phyloP scores from a whole-genome alignment of 2,329 filamentous ascomycete species.

The Conoideocrella luteorostrata region DNA sequence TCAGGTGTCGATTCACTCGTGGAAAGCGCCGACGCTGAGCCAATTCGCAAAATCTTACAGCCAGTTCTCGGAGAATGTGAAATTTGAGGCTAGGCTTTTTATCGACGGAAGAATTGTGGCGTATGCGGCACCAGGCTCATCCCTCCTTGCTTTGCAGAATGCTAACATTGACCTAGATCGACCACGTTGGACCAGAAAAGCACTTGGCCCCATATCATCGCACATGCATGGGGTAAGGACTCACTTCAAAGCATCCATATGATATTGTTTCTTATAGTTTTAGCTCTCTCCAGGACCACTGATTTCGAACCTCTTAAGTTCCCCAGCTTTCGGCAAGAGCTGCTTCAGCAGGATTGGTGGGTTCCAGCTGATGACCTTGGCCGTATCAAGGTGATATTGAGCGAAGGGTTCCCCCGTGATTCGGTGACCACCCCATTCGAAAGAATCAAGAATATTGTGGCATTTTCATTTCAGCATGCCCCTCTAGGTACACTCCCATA shows the following conservation, averaged over 20 bases:
- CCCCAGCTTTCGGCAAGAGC: constrained; percentile 62
- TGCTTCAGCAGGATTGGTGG: constrained; percentile 66
- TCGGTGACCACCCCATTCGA: constrained; percentile 51
- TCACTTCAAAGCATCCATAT: too few relatives aligned
- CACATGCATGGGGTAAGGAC: constrained; percentile 37
- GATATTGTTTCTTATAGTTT: neutral
- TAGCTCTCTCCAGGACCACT: constrained; percentile 49
- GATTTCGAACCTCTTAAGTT: constrained; percentile 61
- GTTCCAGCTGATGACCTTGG: constrained; percentile 64
- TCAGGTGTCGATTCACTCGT: constrained; percentile 69
- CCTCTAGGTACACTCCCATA: constrained; percentile 68
- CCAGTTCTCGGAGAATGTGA: constrained; percentile 47
- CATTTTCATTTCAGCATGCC: constrained; percentile 81
- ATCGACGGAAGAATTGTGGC: constrained; percentile 60
- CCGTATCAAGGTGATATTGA: constrained; percentile 69
- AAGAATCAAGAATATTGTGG: constrained; percentile 63
- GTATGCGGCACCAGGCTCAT: constrained; percentile 29
- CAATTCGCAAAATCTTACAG: constrained; percentile 49
- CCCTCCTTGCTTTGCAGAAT: too few relatives aligned
- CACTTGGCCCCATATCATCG: constrained; percentile 44
- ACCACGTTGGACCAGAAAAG: constrained; percentile 46
- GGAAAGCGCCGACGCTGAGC: constrained; percentile 56
- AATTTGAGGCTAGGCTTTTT: constrained; percentile 61
- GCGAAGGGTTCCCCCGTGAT: constrained; percentile 61
- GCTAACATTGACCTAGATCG: constrained; percentile 34